Evolutionary conservation across 192 early-diverging fungal genomes (phyloP).

Genomic region (Allomyces macrogynus): DNA sequence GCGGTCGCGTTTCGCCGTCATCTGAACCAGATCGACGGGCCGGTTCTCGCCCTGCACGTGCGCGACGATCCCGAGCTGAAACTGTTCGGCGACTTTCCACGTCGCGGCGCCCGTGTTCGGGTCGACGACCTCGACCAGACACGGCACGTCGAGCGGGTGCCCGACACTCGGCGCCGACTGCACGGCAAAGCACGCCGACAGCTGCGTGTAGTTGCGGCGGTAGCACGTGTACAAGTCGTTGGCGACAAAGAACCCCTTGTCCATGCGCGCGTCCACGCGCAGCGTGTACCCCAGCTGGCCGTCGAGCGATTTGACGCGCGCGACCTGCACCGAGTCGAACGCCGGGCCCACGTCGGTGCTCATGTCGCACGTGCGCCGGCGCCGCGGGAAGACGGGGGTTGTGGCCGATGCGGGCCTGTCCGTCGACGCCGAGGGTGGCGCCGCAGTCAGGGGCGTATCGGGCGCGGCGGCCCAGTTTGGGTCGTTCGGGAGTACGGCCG

Average conservation of each 20-base stretch:
- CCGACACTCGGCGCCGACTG: slow-evolving; percentile 8
- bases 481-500: no score
- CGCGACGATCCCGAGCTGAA: slow-evolving; percentile 18
- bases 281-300: slow-evolving; percentile 26
- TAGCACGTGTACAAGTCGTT: slow-evolving; percentile 86
- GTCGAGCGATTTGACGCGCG: not conserved
- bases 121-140: slow-evolving; percentile 18
- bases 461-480: no score
- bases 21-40: slow-evolving; percentile 19
- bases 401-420: no score
- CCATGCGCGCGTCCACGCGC: slow-evolving; percentile 55
- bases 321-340: no score
- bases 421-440: no score
- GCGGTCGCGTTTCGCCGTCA: slow-evolving; percentile 28
- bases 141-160: slow-evolving; percentile 15
- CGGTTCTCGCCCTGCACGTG: slow-evolving; percentile 13
- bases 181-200: slow-evolving; percentile 42
- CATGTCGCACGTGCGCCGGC: no score
- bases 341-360: no score
- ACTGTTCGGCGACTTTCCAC: slow-evolving; percentile 3
- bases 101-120: slow-evolving; percentile 9
- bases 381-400: no score
- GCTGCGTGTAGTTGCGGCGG: slow-evolving; percentile 83
- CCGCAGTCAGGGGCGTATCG: no score
- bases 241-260: slow-evolving; percentile 81